Evolutionary conservation across 2,329 filamentous ascomycete species (phyloP), one percentile per base, ranked within the genome.

Genomic region (Aspergillus pseudonomiae): DNA sequence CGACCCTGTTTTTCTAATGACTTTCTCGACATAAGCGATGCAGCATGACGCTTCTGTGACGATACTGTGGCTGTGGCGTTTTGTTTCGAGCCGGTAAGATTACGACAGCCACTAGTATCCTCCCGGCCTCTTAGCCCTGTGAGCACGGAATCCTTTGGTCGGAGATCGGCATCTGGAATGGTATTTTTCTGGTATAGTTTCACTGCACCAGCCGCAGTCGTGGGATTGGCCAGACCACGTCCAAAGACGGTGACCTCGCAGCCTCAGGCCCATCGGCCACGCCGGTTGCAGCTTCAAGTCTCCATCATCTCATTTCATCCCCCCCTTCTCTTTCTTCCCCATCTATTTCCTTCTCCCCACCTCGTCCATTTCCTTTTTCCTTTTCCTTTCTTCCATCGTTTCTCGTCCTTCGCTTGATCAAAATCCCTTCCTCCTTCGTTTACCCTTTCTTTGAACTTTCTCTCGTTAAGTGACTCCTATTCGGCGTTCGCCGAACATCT

Each of bases 141-240:
- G 48, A 28, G 46, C 46, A 50, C 26, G 46, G 46, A 28, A 50
- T 50, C 24, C 46, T 50, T 48, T 50, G 26, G 24, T 28, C 28
- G 36, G 52, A 11, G 48, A 60, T 60, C 58, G 6, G 34, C 58
- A 19, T 19, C 19, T 16, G 19, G 36, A 32, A 26, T 41, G 46
- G 58, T 60, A 60, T 54, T 45, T n/a, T 53, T 60, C 19, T 21
- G 46, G 52, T 45, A 54, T 60, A 45, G 34, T 39, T 41, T 28
- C 26, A 60, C 19, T 19, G 56, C 39, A 45, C 52, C 57, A 54
- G 52, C 53, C 57, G 54, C 60, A 41, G 54, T 24, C 16, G 48
- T 54, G 56, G 60, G 61, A 63, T 63, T 65, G 61, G 53, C 60
- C 68, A 70, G 70, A 64, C 71, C 67, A 59, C 53, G 64, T 64